Base-by-base conservation (phyloP, 306 rosid genomes). In the Lathyrus aphaca region DNA sequence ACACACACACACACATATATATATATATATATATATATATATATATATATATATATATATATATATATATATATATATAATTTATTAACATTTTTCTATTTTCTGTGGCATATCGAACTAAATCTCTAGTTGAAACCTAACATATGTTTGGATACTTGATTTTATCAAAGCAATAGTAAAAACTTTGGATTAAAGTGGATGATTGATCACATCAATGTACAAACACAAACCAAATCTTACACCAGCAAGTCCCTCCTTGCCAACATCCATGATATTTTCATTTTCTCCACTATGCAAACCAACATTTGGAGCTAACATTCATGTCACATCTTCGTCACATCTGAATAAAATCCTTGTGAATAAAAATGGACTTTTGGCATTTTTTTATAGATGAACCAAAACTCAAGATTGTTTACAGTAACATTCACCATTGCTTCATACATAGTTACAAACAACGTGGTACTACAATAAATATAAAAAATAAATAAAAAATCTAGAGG, bases 371-470 rank as follows among this genome's bases (percentile, higher is more conserved):
- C 58, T 19, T 53, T 4, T 53, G 11, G 14, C 32, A 53, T 1
- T 10, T 10, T 19, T 53, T 53, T 10, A 53, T 53, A 53, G 14
- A 21, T 53, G 59, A 21, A 21, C 16, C 16, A 53, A 53, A 53
- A 21, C 35, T 53, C 59, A 53, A 21, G 32, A 12, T 21, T 53
- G 59, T 53, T 0, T 21, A 21, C 8, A 21, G 59, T 53, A 21
- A 18, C n/a, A 21, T 21, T 53, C 35, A 53, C 15, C 59, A 53
- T 53, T 53, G 58, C 40, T 56, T 56, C 40, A 17, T 55, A 19
- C 48, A 11, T 40, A 19, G 58, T 55, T 44, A 66, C 59, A 74
- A 42, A 63, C 14, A 72, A 38, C 8, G 9, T 35, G 43, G 42
- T 14, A 0, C 29, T 72, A n/a, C 49, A 60, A 29, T 29, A 25